A percentile compares a stretch with the other conserved stretches of the same genome.
These are phyloP conservation scores for Fusarium drepaniforme DNA, from an alignment of 2,329 filamentous ascomycete genomes.

Conservation along the genomic window DNA sequence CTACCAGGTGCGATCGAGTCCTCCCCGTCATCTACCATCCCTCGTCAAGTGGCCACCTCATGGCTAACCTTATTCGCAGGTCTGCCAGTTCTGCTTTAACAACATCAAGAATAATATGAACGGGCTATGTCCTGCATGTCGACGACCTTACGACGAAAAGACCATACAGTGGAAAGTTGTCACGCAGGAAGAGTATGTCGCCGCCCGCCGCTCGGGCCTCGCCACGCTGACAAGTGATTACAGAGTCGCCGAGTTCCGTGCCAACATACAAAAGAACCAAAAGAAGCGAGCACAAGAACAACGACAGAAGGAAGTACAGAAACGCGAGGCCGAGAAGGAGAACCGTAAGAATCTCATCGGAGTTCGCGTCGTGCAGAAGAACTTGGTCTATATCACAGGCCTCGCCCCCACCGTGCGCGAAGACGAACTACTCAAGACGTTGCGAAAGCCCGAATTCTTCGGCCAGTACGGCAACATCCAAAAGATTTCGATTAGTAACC, in stretches of 20 bases:
- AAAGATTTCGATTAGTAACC: constrained; percentile 98
- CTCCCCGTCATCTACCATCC: not conserved
- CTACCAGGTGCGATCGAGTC: constrained; percentile 81
- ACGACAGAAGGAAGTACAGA: constrained; percentile 94
- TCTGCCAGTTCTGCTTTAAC: constrained; percentile 99
- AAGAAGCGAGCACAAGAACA: constrained; percentile 88
- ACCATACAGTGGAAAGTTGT: constrained; percentile 98
- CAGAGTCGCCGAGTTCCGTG: constrained; percentile 80
- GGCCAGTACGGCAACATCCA: constrained; percentile 98
- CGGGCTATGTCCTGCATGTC: constrained; percentile 95
- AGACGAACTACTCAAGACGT: constrained; percentile 89
- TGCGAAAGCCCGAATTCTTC: constrained; percentile 93
- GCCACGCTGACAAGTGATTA: constrained; percentile 35
- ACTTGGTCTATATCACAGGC: constrained; percentile 97
- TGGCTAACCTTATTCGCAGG: constrained; percentile 64
- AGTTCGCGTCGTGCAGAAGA: constrained; percentile 97
- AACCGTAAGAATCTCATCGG: constrained; percentile 97
- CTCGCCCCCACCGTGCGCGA: constrained; percentile 92
- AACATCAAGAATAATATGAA: constrained; percentile 99
- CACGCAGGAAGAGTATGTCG: constrained; percentile 89
- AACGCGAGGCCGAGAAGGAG: constrained; percentile 94
- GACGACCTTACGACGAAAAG: constrained; percentile 95
- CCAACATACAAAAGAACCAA: constrained; percentile 87
- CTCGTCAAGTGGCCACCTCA: constrained; percentile 33
- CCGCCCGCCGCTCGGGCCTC: not conserved